Base-by-base conservation (phyloP, 306 rosid genomes). In the Prunus mira region DNA sequence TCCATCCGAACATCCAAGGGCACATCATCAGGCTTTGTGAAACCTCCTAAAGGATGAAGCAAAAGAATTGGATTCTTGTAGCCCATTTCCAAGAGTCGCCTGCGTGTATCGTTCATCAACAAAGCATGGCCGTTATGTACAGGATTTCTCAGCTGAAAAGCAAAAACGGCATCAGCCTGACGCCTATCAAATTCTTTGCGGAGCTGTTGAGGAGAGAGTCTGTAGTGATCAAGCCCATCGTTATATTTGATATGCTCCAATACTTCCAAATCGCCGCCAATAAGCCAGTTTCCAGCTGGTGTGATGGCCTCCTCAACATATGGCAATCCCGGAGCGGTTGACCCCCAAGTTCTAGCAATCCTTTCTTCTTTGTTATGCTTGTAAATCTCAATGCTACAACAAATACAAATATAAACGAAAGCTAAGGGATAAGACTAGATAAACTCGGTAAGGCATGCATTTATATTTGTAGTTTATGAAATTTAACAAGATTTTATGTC, bases 1-100 rank as follows among this genome's bases (percentile, higher is more conserved):
- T 95, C 99, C 97, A 95, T 92, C 81, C 99, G 89, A 81, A 95
- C 97, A 77, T 95, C 99, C 84, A 95, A 84, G 55, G 99, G 99
- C 49, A 95, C 99, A 75, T 95, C 99, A 56, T 95, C 97, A 3
- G 83, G 89, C 82, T 95, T 95, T 12, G 96, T 89, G 87, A 80
- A 95, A 76, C 99, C 99, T 79, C 99, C 99, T 38, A 95, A 85
- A 76, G 99, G 99, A 84, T 95, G 99, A 86, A 95, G 97, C 84
- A 92, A 74, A 27, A 95, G 80, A 77, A 95, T 84, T 19, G 99
- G 99, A 80, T 95, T 95, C 79, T 91, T 90, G 86, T 80, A 95
- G 19, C 99, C 99, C 96, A 95, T 95, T 5, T 95, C 97, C 66
- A 95, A 38, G 24, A 92, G 96, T 34, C 96, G 79, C 61, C 30